A percentile compares a stretch with the other conserved stretches of the same genome.
Conservation (phyloP, 1,139 yeast genomes). For the Lodderomyces elongisporus region DNA sequence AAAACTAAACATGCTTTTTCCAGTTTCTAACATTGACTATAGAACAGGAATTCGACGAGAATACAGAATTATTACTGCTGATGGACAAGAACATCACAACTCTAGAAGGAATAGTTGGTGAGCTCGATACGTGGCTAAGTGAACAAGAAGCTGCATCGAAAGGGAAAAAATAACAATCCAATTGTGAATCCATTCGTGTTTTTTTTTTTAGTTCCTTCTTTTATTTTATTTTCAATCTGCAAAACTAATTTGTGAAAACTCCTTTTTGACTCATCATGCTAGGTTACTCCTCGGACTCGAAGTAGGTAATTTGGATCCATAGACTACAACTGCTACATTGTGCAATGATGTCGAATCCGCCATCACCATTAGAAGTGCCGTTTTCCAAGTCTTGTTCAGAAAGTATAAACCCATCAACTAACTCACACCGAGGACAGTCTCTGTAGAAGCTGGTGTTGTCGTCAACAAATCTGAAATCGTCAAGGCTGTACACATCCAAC, state of each 20-base stretch:
- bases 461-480: constrained; percentile 46
- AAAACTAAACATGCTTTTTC: background rate
- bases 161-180: background rate
- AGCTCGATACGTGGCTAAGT: constrained; percentile 57
- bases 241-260: no score
- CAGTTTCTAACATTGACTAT: constrained; percentile 8
- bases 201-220: no score
- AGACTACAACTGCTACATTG: constrained; percentile 81
- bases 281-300: no score
- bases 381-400: constrained; percentile 56
- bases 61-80: constrained; percentile 26
- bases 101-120: constrained; percentile 44
- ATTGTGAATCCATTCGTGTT: no score
- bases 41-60: constrained; percentile 29
- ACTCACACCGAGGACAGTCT: constrained; percentile 73
- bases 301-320: constrained; percentile 73
- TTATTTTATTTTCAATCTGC: no score
- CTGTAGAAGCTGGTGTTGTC: constrained; percentile 37
- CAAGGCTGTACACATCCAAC: constrained; percentile 59
- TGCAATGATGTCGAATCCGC: constrained; percentile 62
- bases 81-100: constrained; percentile 44
- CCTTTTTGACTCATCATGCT: no score
- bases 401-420: constrained; percentile 48
- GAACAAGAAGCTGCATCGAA: constrained; percentile 30
- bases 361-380: constrained; percentile 42